These are phyloP conservation scores for Yamadazyma atmosphaerica DNA, from an alignment of 1,139 yeast genomes.

Conservation along the genomic window DNA sequence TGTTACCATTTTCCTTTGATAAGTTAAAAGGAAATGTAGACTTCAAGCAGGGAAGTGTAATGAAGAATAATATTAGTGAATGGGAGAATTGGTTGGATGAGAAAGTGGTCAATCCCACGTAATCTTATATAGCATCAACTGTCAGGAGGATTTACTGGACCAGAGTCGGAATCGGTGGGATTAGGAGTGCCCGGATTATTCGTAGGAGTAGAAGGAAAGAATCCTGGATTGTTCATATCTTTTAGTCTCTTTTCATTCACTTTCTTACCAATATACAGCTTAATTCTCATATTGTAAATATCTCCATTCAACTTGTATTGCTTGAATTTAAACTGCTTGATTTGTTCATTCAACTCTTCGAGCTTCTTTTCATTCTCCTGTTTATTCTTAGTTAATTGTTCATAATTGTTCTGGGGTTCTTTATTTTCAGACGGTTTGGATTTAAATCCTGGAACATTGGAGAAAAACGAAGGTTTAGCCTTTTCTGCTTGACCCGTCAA, in stretches of 20 bases:
- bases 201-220: slow-evolving; percentile 61
- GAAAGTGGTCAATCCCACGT: slow-evolving; percentile 52
- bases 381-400: slow-evolving; percentile 14
- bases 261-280: slow-evolving; percentile 39
- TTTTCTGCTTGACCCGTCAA: slow-evolving; percentile 26
- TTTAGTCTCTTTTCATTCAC: slow-evolving; percentile 38
- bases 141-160: background rate
- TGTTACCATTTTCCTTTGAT: slow-evolving; percentile 54
- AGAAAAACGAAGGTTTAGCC: slow-evolving; percentile 37
- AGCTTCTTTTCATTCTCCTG: slow-evolving; percentile 24
- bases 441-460: slow-evolving; percentile 22
- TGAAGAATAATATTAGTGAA: slow-evolving; percentile 48
- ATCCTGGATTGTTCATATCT: slow-evolving; percentile 40
- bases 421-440: slow-evolving; percentile 18
- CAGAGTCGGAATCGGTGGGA: too few relatives aligned
- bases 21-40: slow-evolving; percentile 74
- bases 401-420: slow-evolving; percentile 13
- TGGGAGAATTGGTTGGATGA: slow-evolving; percentile 85
- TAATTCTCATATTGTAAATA: slow-evolving; percentile 54
- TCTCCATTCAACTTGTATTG: slow-evolving; percentile 50
- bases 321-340: slow-evolving; percentile 39
- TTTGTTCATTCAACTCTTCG: slow-evolving; percentile 19
- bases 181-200: slow-evolving; percentile 4
- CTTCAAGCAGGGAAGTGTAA: slow-evolving; percentile 69
- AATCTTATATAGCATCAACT: background rate